These are phyloP conservation scores for Aureobasidium subglaciale DNA, from an alignment of 2,329 filamentous ascomycete genomes.

Conservation along the genomic window DNA sequence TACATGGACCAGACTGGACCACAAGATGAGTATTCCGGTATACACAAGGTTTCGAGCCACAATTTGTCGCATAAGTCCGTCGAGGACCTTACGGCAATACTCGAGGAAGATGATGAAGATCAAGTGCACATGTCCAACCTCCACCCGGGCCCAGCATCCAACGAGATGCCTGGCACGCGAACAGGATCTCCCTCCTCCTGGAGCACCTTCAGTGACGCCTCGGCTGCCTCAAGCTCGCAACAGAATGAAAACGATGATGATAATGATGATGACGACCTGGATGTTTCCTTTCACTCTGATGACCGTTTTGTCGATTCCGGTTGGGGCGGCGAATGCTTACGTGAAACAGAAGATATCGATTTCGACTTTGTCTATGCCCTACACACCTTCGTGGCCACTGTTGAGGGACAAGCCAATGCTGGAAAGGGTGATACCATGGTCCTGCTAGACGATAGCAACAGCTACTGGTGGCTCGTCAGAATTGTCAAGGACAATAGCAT, in stretches of 20 bases:
- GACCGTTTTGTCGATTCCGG: constrained; percentile 61
- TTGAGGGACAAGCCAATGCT: constrained; percentile 96
- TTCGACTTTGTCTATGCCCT: constrained; percentile 99
- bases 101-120: constrained; percentile 1
- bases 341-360: constrained; percentile 93
- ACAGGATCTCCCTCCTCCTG: constrained; percentile 29
- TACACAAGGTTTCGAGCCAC: neutral
- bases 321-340: constrained; percentile 80
- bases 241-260: constrained; percentile 27
- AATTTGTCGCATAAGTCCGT: neutral
- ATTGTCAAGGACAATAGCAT: constrained; percentile 98
- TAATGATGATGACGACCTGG: constrained; percentile 54
- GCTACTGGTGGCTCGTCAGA: constrained; percentile 98
- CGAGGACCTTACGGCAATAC: neutral
- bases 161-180: constrained; percentile 18
- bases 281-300: constrained; percentile 51
- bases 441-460: constrained; percentile 94
- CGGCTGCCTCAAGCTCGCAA: constrained; percentile 11
- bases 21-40: neutral
- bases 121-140: constrained; percentile 31
- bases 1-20: neutral
- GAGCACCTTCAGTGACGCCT: constrained; percentile 23
- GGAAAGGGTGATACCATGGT: constrained; percentile 99
- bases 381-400: constrained; percentile 94
- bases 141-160: constrained; percentile 37